Percentiles rank a stretch among this genome's conserved stretches.
These are phyloP conservation scores for Orbilia javanica DNA, from an alignment of 2,329 filamentous ascomycete species.

Conservation along the genomic window DNA sequence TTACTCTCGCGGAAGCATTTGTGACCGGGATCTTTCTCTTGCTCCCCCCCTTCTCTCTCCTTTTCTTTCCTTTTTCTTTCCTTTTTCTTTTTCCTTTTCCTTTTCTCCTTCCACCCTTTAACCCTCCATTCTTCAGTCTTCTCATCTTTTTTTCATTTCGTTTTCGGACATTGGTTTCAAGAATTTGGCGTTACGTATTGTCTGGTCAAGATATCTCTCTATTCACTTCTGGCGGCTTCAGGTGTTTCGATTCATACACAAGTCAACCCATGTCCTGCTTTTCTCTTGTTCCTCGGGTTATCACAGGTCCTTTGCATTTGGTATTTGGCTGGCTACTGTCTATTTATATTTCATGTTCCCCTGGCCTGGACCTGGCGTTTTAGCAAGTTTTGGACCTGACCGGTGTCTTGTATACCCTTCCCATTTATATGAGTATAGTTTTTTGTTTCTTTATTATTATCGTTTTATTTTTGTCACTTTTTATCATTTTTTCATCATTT, in stretches of 20 bases:
- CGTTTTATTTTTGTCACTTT: too few species aligned
- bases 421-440: constrained; percentile 18
- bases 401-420: constrained; percentile 6
- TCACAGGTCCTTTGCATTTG: not conserved
- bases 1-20: constrained; percentile 26
- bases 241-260: constrained; percentile 5
- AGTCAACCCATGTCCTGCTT: not conserved
- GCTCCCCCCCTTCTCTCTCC: not conserved
- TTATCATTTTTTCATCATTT: too few species aligned
- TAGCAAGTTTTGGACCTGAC: not conserved
- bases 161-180: constrained; percentile 3
- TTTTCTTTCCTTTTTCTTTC: not conserved
- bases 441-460: too few species aligned
- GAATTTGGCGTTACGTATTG: constrained; percentile 37
- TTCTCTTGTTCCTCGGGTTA: constrained; percentile 12
- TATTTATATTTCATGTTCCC: not conserved
- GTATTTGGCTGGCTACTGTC: constrained; percentile 11
- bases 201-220: constrained; percentile 9
- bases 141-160: not conserved
- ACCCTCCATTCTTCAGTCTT: too few species aligned
- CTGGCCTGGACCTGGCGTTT: constrained; percentile 13
- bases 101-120: not conserved
- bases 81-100: not conserved
- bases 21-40: not conserved
- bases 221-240: not conserved